Evolutionary conservation across 371 early-diverging fungal genomes (phyloP), one percentile per base, ranked within the genome.

Genomic region (Blastocladiella emersonii): DNA sequence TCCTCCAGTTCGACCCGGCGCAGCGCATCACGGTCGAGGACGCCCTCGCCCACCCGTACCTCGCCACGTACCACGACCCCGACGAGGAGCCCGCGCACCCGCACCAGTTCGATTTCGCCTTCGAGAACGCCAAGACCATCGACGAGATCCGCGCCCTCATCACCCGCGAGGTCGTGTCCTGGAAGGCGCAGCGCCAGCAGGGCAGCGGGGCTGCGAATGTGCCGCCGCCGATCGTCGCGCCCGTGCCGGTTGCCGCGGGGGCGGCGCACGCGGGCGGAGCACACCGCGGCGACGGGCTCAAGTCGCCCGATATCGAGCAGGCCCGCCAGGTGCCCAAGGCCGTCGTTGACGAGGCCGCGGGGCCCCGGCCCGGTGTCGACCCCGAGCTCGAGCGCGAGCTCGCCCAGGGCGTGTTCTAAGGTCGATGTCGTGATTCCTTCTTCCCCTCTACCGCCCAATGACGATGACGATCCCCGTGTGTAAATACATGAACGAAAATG

Each of bases 1-100:
- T 93, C 61, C 73, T 93, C 60, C 78, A 78, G 60, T 90, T 90
- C 69, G 87, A 92, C 71, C 93, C 92, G 36, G 75, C 81, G 23
- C 79, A 80, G 60, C 79, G 95, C 65, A 89, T 92, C 37, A 85
- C 86, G 30, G 87, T 85, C 25, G 86, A 90, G 63, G 83, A 88
- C 65, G 90, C 92, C 2, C 69, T 95, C 65, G 75, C 77, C 39
- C 92, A 92, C 70, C 87, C 85, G 62, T 89, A 89, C 68, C 71
- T 88, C 45, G 81, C 78, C 45, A 80, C 85, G 1, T 88, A 89
- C 67, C 88, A 88, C 63, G 87, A 88, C 67, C 76, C 77, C 65
- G 82, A 87, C 56, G 90, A 89, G 64, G 88, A 88, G 74, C 70
- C 70, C 30, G 45, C 34, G 32, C 63, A 68, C 55, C 23, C 35